Conservation (phyloP, 495 filamentous ascomycete genomes). For the Talaromyces borbonicus region DNA sequence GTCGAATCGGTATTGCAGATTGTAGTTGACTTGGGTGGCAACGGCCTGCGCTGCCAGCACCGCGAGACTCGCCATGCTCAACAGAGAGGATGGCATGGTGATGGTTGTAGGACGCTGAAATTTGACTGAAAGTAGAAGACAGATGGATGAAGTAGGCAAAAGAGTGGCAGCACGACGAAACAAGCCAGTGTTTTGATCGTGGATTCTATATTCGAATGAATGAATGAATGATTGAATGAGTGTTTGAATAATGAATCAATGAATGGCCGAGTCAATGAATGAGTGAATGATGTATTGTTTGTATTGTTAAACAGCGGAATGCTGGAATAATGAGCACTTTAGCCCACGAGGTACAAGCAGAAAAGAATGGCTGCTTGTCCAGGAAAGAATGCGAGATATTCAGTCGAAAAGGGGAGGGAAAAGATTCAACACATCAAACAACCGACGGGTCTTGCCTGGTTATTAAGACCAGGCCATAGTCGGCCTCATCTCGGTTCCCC, state of each 20-base stretch:
- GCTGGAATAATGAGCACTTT: conserved; percentile 13
- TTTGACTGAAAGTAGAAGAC: background rate
- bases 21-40: conserved; percentile 19
- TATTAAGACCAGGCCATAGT: background rate
- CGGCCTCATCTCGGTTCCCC: too few relatives aligned
- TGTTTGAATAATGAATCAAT: background rate
- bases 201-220: too few relatives aligned
- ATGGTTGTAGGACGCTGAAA: conserved; percentile 1
- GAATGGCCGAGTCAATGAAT: conserved; percentile 4
- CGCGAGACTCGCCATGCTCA: conserved; percentile 1
- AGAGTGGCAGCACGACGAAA: background rate
- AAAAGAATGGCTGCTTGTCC: conserved; percentile 19
- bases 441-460: background rate
- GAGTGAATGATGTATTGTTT: conserved; percentile 7
- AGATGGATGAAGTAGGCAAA: background rate
- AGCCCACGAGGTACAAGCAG: conserved; percentile 15
- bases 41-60: background rate
- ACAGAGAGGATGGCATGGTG: conserved; percentile 10
- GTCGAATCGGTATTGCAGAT: conserved; percentile 34
- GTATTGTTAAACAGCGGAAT: conserved; percentile 6
- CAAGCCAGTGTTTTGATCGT: too few relatives aligned
- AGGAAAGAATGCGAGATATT: conserved; percentile 6
- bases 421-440: background rate
- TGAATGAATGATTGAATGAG: background rate
- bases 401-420: background rate